Evolutionary conservation across 1,284 basidiomycete genomes (phyloP), one percentile per base, ranked within the genome.

Genomic region (Ceratobasidium sp.): DNA sequence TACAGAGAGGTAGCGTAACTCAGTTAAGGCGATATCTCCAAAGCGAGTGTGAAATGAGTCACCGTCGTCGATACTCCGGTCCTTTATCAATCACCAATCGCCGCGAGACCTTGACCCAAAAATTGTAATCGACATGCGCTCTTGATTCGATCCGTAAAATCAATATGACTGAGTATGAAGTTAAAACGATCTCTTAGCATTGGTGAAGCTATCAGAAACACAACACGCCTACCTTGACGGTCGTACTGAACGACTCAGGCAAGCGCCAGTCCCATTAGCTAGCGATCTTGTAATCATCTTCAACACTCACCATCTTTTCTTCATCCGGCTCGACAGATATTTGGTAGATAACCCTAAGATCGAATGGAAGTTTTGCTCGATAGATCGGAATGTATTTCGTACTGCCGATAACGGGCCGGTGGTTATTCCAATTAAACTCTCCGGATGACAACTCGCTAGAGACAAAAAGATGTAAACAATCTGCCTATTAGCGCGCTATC

Each of bases 21-120:
- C n/a, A n/a, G n/a, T n/a, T n/a, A n/a, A n/a, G n/a, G n/a, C n/a
- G n/a, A n/a, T n/a, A n/a, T n/a, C n/a, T n/a, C n/a, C n/a, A n/a
- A n/a, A n/a, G n/a, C n/a, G n/a, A n/a, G n/a, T n/a, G n/a, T 37
- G 2, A 8, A 37, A 37, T 3, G 37, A 37, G 4, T 37, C 37
- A 62, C 34, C 15, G 66, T 1, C 51, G 11, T 56, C 34, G 22
- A 52, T 69, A 69, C 19, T 32, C 13, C 15, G 25, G 17, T 15
- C 66, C 51, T n/a, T 69, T 54, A n/a, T n/a, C n/a, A 4, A 51
- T 13, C 8, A 51, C 8, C 9, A 40, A 32, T n/a, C 11, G 11
- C 29, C 34, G 34, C 1, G 66, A 54, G 17, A 69, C 66, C 37
- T 69, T 69, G 3, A 22, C 34, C 66, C 66, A 69, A 49, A 69